Evolutionary conservation across 2,329 filamentous ascomycete species (phyloP).

Genomic region (Fusarium pseudoanthophilum): DNA sequence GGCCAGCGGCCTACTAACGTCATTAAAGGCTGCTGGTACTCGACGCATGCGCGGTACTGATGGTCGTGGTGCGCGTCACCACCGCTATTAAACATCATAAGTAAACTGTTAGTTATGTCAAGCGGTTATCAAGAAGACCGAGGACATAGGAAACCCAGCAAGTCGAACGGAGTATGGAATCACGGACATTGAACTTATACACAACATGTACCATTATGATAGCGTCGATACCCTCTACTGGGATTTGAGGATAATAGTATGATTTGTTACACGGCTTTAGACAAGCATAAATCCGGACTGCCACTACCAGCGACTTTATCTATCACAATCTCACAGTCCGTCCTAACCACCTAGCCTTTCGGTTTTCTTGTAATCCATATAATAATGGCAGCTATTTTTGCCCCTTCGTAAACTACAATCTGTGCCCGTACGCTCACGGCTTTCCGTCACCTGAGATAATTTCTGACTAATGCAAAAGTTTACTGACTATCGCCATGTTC

Average conservation of each 20-base stretch:
- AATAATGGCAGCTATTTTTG: background rate
- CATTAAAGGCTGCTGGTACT: slow-evolving; percentile 74
- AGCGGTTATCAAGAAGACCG: background rate
- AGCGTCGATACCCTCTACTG: slow-evolving; percentile 30
- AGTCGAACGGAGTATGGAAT: background rate
- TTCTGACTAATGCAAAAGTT: background rate
- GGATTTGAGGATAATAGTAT: slow-evolving; percentile 30
- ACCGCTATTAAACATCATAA: slow-evolving; percentile 28
- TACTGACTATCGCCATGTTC: no score
- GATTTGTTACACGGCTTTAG: slow-evolving; percentile 16
- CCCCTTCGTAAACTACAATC: background rate
- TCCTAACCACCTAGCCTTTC: background rate
- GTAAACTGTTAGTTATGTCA: background rate
- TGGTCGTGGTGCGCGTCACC: slow-evolving; percentile 66
- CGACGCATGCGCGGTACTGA: slow-evolving; percentile 80
- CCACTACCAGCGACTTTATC: slow-evolving; percentile 23
- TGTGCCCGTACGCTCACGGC: no score
- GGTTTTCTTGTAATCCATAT: background rate
- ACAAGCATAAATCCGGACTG: slow-evolving; percentile 2
- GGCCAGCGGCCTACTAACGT: slow-evolving; percentile 9
- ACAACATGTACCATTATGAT: slow-evolving; percentile 39
- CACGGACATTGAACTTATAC: background rate
- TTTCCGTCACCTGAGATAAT: background rate
- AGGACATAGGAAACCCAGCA: slow-evolving; percentile 11
- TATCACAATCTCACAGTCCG: slow-evolving; percentile 28